Conservation (phyloP, 352 stramenopile species). For the Vaucheria bursata region DNA sequence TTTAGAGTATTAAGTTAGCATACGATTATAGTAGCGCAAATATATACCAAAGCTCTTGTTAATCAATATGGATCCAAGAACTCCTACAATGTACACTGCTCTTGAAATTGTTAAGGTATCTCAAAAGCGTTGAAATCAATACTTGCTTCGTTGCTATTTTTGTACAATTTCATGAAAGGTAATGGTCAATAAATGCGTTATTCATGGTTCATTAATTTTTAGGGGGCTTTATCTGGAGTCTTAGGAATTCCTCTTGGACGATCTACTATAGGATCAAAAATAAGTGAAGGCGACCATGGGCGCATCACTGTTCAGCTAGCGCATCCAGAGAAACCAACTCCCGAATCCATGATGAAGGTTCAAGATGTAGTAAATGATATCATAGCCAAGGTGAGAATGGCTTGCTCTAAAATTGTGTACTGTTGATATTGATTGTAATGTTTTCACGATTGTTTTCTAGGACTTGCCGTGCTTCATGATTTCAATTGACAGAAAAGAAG, state of each 20-base stretch:
- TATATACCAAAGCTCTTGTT: background rate
- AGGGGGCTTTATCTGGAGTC: slow-evolving; percentile 37
- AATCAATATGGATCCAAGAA: slow-evolving; percentile 22
- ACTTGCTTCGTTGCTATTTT: too few relatives aligned
- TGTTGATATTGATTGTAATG: too few relatives aligned
- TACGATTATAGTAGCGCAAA: too few relatives aligned
- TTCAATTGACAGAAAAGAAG: slow-evolving; percentile 26
- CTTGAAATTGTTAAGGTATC: slow-evolving; percentile 40
- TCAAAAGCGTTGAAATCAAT: too few relatives aligned
- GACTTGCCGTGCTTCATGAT: slow-evolving; percentile 29
- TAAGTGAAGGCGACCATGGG: slow-evolving; percentile 45
- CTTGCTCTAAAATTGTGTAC: too few relatives aligned
- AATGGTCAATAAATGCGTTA: too few relatives aligned
- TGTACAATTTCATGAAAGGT: too few relatives aligned
- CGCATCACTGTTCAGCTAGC: slow-evolving; percentile 45
- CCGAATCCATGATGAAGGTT: slow-evolving; percentile 38
- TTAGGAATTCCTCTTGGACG: slow-evolving; percentile 47
- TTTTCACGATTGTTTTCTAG: background rate
- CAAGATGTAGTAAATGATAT: slow-evolving; percentile 28
- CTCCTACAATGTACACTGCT: slow-evolving; percentile 40
- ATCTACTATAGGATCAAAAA: slow-evolving; percentile 44
- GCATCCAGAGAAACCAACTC: slow-evolving; percentile 9
- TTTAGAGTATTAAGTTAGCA: too few relatives aligned
- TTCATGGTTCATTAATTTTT: background rate
- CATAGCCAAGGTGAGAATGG: slow-evolving; percentile 27